Conservation (phyloP, 2,329 filamentous ascomycete genomes). For the Uncinocarpus reesii region DNA sequence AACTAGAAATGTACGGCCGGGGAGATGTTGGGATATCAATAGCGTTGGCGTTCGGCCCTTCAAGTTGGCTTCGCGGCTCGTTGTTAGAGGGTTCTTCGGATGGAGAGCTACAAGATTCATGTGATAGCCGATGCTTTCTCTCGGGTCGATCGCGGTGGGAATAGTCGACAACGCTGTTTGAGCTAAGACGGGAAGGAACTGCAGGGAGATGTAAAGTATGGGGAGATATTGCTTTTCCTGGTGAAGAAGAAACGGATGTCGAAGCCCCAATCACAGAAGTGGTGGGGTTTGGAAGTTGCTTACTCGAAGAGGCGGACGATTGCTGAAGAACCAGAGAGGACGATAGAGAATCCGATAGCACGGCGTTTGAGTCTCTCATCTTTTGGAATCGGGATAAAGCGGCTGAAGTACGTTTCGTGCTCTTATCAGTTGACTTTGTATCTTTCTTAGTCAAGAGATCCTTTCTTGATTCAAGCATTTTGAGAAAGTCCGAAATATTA, state of each 20-base stretch:
- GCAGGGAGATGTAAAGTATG: conserved; percentile 89
- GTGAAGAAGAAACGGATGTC: conserved; percentile 72
- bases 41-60: conserved; percentile 32
- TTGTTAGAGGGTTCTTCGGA: conserved; percentile 31
- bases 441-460: conserved; percentile 63
- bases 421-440: conserved; percentile 49
- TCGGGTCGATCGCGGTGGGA: conserved; percentile 32
- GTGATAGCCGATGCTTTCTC: conserved; percentile 24
- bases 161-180: conserved; percentile 74
- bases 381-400: conserved; percentile 75
- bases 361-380: conserved; percentile 82
- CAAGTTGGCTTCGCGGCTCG: conserved; percentile 26
- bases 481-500: conserved; percentile 87
- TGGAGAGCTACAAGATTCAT: conserved; percentile 25
- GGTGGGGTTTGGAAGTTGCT: conserved; percentile 55
- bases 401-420: conserved; percentile 64
- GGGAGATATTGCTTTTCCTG: conserved; percentile 78
- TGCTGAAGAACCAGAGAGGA: conserved; percentile 77
- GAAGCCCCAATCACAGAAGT: conserved; percentile 49
- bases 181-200: conserved; percentile 84
- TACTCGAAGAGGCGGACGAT: conserved; percentile 66
- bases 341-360: conserved; percentile 83
- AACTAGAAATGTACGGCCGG: conserved; percentile 31
- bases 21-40: conserved; percentile 43
- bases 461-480: conserved; percentile 76